Evolutionary conservation across 768 basidiomycete genomes (phyloP), one percentile per base, ranked within the genome.

Genomic region (Chalciporus pseudorubinellus): DNA sequence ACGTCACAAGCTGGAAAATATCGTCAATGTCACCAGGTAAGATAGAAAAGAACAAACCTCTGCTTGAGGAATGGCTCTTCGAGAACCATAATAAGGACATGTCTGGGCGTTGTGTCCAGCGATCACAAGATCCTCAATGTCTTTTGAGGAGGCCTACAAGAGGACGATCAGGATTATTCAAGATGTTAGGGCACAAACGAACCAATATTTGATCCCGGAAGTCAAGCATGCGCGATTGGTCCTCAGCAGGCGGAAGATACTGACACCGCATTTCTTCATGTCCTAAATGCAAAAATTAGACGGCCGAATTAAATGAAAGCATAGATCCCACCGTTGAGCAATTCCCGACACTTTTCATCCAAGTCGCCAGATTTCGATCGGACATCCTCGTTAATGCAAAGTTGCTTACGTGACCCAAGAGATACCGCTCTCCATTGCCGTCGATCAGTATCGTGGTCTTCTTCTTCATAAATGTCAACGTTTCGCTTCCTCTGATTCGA

Each of bases 61-160:
- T 28, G 95, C 92, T 64, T 92, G 90, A 33, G 87, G 83, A 47
- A 98, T 92, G 13, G 94, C 93, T 48, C 80, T 74, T 39, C 97
- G 75, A 8, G 92, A 88, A 3, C 89, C 92, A 67, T 98, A 99
- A 70, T 98, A 99, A 0, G 95, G 92, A 65, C 95, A 99, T 9
- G 82, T 84, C 41, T 84, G 74, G 1, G 80, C 70, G 44, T 82
- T 73, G 46, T 81, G 78, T 2, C 97, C 97, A 2, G 84, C 72
- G 8, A 67, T 67, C 7, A 90, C 89, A 14, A 98, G 79, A 58
- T 98, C 95, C 66, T 98, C 95, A 5, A 99, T 97, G 57, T 97
- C 95, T 65, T 91, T 92, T 0, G 94, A 90, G 2, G 80, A 77
- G 0, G 94, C 90, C 94, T 95, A 26, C 3, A 39, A 6, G 39